These are phyloP conservation scores for Rugonectria rugulosa DNA, from an alignment of 2,329 filamentous ascomycete species.

Conservation along the genomic window DNA sequence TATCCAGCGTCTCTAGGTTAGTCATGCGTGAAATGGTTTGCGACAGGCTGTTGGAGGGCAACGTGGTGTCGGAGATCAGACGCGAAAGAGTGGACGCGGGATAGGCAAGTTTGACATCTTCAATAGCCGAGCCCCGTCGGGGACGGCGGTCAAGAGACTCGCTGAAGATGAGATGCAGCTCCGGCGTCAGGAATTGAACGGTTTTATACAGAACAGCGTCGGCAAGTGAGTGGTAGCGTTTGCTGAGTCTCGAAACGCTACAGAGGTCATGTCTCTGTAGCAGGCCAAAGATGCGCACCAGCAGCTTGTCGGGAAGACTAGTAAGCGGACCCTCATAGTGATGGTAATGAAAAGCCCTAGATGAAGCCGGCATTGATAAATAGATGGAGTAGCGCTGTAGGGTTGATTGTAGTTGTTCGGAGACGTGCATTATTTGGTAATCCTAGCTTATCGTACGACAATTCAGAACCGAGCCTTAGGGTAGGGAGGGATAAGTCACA, in stretches of 20 bases:
- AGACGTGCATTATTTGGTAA: too few species aligned
- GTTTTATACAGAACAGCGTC: constrained; percentile 57
- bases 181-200: constrained; percentile 54
- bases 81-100: constrained; percentile 52
- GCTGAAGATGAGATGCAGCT: constrained; percentile 57
- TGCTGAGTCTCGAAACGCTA: constrained; percentile 52
- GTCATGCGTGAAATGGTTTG: constrained; percentile 58
- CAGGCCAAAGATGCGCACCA: constrained; percentile 50
- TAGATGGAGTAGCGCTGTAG: too few species aligned
- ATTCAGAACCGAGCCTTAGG: too few species aligned
- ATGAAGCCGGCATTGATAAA: not conserved
- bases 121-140: constrained; percentile 56
- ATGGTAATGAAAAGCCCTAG: not conserved
- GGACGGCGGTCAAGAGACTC: constrained; percentile 55
- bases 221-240: constrained; percentile 52
- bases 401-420: too few species aligned
- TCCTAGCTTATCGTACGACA: too few species aligned
- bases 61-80: constrained; percentile 48
- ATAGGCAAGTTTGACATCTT: constrained; percentile 54
- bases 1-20: constrained; percentile 55
- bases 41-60: constrained; percentile 53
- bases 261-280: constrained; percentile 52
- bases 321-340: not conserved
- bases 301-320: constrained; percentile 36
- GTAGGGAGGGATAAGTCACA: too few species aligned